Base-by-base conservation (phyloP, 805 yeast genomes). In the Priceomyces melissophilus region DNA sequence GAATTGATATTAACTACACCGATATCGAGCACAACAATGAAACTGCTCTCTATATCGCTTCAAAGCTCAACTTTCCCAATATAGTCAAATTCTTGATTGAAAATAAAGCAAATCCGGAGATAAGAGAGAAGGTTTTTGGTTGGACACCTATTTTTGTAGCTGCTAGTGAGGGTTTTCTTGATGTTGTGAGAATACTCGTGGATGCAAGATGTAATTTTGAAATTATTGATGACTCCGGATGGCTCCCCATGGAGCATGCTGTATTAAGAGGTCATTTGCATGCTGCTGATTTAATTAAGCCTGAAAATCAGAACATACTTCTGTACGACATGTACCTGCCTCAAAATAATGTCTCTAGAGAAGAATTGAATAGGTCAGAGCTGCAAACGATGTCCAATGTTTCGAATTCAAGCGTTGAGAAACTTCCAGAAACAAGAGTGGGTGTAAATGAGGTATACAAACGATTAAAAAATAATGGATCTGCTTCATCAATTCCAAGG, bases 211-310 rank as follows among this genome's bases (percentile, higher is more conserved):
- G 88, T 4, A 65, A 70, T 6, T 76, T 66, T 43, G 74, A 76
- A 33, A 62, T 69, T 20, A 71, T 76, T 12, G 98, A 91, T 64
- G 83, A 79, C 35, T 83, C 93, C 39, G 97, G 97, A 0, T 91
- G 98, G 98, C 79, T 88, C 13, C 96, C 98, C n/a, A 81, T 88
- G 81, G 98, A 91, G 55, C 98, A 91, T 61, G 96, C 97, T 0
- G 82, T 87, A 37, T 68, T 91, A 35, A 75, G 97, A 52, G 98
- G 98, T 4, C 95, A 89, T 58, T 65, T 90, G 43, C 73, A 68
- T 2, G 76, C 87, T 29, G 82, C 93, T 1, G 78, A 78, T 39
- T 51, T 78, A 53, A 65, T 91, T 41, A 71, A 71, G 25, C 86
- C 86, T 1, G 42, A 50, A 3, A 65, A 75, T 48, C 55, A 47